Conservation (phyloP, 2,329 filamentous ascomycete genomes). For the Colletotrichum agaves region DNA sequence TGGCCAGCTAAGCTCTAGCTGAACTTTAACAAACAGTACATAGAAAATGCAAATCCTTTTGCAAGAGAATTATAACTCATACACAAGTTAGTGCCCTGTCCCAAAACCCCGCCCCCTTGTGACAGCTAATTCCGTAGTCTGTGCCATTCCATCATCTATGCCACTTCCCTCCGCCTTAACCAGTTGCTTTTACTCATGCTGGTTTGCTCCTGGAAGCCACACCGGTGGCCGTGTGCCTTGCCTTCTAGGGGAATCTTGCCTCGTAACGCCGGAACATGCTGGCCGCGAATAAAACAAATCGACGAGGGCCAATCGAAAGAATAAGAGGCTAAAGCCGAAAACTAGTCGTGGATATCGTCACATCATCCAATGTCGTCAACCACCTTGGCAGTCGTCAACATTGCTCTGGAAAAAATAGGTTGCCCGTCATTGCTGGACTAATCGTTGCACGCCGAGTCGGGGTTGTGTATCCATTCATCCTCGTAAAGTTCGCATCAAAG, state of each 20-base stretch:
- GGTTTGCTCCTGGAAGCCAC: constrained; percentile 28
- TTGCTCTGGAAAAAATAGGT: constrained; percentile 27
- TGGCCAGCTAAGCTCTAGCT: constrained; percentile 29
- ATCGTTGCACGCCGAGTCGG: constrained; percentile 17
- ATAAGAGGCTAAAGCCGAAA: constrained; percentile 28
- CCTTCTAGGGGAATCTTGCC: constrained; percentile 29
- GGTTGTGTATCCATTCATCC: not conserved
- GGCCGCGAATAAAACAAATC: constrained; percentile 25
- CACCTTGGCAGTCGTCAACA: constrained; percentile 27
- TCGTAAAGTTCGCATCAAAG: constrained; percentile 17
- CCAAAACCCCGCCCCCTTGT: constrained; percentile 9
- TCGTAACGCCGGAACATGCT: constrained; percentile 38
- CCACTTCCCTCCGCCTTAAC: constrained; percentile 15
- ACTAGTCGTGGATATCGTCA: constrained; percentile 38
- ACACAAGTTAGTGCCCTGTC: constrained; percentile 33
- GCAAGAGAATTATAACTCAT: constrained; percentile 37
- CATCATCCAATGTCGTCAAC: constrained; percentile 37
- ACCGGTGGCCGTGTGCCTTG: constrained; percentile 10
- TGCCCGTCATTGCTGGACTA: constrained; percentile 10
- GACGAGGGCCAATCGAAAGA: constrained; percentile 27
- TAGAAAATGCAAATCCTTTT: constrained; percentile 38
- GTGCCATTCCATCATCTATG: constrained; percentile 30
- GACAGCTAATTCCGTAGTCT: constrained; percentile 20
- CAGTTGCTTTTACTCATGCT: constrained; percentile 30
- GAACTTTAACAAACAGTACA: constrained; percentile 37